These are phyloP conservation scores for Tolypocladium ophioglossoides DNA, from an alignment of 2,329 filamentous ascomycete species.

Conservation along the genomic window DNA sequence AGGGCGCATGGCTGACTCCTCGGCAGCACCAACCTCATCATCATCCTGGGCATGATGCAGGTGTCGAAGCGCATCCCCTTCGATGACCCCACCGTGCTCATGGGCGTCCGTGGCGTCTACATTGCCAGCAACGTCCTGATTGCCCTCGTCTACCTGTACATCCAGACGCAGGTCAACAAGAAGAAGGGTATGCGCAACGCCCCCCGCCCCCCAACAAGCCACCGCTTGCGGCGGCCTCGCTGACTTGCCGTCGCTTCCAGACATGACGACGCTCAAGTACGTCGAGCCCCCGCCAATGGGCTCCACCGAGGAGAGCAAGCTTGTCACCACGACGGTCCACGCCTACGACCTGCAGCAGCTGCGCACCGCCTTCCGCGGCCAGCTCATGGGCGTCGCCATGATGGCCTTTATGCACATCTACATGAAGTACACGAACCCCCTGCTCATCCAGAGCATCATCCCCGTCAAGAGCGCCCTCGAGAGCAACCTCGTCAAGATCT, in stretches of 20 bases:
- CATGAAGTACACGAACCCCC: conserved; percentile 99
- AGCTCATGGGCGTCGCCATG: conserved; percentile 95
- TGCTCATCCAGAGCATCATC: conserved; percentile 97
- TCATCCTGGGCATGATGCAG: conserved; percentile 98
- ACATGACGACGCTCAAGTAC: conserved; percentile 96
- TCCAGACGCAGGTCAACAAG: conserved; percentile 76
- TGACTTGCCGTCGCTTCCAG: conserved; percentile 35
- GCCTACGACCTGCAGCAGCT: conserved; percentile 88
- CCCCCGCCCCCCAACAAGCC: not conserved
- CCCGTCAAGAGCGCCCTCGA: conserved; percentile 93
- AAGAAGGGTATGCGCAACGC: conserved; percentile 70
- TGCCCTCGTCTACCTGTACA: conserved; percentile 71
- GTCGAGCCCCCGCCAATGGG: conserved; percentile 93
- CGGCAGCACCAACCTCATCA: conserved; percentile 75
- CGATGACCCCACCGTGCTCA: conserved; percentile 61
- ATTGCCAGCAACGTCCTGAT: conserved; percentile 68
- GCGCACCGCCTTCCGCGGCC: conserved; percentile 73
- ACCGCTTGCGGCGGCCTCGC: not conserved
- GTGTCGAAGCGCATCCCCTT: conserved; percentile 93
- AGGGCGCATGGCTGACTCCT: not conserved
- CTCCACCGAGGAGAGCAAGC: conserved; percentile 86
- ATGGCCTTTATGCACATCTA: conserved; percentile 98
- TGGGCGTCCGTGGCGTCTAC: conserved; percentile 44
- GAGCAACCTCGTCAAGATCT: conserved; percentile 92
- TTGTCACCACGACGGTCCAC: conserved; percentile 91